Percentiles rank a stretch among this genome's conserved stretches.
phyloP scores from a whole-genome alignment of 495 filamentous ascomycete genomes.

The Bombardia bombarda region DNA sequence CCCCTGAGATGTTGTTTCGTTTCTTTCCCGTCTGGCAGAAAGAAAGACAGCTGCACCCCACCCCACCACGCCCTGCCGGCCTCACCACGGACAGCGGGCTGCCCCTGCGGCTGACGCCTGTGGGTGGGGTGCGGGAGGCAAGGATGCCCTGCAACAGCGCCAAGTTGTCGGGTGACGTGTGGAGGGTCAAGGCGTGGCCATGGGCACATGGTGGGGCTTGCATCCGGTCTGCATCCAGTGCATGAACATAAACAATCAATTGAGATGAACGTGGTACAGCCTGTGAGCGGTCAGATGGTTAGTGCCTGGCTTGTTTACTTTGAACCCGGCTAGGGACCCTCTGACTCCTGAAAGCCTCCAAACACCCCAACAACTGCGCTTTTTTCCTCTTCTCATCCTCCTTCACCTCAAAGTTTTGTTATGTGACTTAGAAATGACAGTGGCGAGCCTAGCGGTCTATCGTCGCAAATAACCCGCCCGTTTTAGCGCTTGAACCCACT shows the following conservation, averaged over 20 bases:
- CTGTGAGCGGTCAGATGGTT: not conserved
- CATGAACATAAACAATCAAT: slow-evolving; percentile 22
- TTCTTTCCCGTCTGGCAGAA: not conserved
- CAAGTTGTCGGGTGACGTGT: slow-evolving; percentile 4
- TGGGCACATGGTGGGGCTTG: slow-evolving; percentile 2
- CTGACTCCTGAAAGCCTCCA: no score
- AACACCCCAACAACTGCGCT: not conserved
- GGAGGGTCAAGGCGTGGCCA: not conserved
- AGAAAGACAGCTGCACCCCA: not conserved
- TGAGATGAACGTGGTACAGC: slow-evolving; percentile 11
- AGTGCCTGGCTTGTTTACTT: slow-evolving; percentile 11
- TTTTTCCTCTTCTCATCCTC: not conserved
- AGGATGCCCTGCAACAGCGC: slow-evolving; percentile 10
- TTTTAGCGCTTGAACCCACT: not conserved
- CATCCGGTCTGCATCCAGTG: slow-evolving; percentile 10
- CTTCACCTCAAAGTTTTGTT: no score
- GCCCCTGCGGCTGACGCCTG: not conserved
- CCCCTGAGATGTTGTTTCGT: slow-evolving; percentile 1
- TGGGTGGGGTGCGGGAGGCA: not conserved
- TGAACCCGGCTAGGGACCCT: slow-evolving; percentile 1
- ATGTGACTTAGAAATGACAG: no score
- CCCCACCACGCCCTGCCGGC: not conserved
- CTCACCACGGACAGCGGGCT: not conserved
- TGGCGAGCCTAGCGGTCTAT: no score
- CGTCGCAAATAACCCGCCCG: not conserved